Evolutionary conservation across 169 alveolate genomes (phyloP), one percentile per base, ranked within the genome.

Genomic region (Plasmodium chabaudi): DNA sequence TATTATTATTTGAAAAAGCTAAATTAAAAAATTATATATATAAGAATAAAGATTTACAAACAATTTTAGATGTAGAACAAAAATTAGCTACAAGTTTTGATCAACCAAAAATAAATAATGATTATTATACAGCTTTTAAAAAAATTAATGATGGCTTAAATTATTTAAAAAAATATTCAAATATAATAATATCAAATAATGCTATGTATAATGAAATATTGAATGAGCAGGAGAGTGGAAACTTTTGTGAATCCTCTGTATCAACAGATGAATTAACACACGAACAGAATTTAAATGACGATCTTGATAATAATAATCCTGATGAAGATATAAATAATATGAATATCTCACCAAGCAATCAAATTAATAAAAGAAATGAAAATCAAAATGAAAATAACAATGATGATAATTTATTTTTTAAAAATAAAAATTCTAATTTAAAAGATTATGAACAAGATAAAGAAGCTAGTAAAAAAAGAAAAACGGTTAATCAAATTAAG

Each of bases 1-100:
- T 84, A 12, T 72, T 84, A 47, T 63, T 84, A 17, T 17, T 84
- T 49, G 91, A 84, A 61, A 84, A 59, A 44, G 91, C 91, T 6
- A 84, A 84, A 59, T 46, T 84, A 34, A 56, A 17, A 6, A 44
- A 68, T 17, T 63, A 21, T 69, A 72, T 74, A 12, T 84, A 84
- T 64, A 84, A 69, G 25, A 84, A 57, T 53, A 57, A 84, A 69
- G 75, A 84, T 7, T 61, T 84, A 9, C 91, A 84, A 69, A 69
- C 70, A 1, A 49, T 84, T 13, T 10, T 84, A 5, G 61, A 84
- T 27, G 12, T 64, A 0, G 91, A 84, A 55, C 68, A 69, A 57
- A 84, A 57, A 1, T 19, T 17, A 10, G n/a, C 46, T 19, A 19
- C 49, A 23, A 12, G 46, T 42, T 15, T 17, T n/a, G 9, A 63